These are phyloP conservation scores for Corymbia citriodora DNA, from an alignment of 441 rosid genomes.

Conservation along the genomic window DNA sequence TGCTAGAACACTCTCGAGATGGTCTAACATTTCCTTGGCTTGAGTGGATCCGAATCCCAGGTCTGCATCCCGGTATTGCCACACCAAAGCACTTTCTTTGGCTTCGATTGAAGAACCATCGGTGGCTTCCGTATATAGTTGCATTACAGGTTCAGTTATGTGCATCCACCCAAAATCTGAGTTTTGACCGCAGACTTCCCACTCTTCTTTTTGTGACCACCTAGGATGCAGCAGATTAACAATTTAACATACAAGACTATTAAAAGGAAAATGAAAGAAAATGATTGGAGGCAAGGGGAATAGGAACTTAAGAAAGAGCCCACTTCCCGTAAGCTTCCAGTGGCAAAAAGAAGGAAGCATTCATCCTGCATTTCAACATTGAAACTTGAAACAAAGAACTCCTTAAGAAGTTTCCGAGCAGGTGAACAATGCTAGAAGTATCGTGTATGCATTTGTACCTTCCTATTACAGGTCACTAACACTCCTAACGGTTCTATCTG, in stretches of 20 bases:
- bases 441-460: neutral
- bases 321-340: neutral
- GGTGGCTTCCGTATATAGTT: slow-evolving; percentile 45
- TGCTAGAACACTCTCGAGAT: slow-evolving; percentile 44
- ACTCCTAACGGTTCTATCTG: neutral
- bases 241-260: neutral
- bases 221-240: slow-evolving; percentile 11
- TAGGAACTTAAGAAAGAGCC: neutral
- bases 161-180: slow-evolving; percentile 50
- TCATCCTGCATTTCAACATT: neutral
- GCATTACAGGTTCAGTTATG: slow-evolving; percentile 16
- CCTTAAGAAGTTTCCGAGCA: neutral
- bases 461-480: neutral
- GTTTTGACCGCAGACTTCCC: slow-evolving; percentile 38
- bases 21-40: slow-evolving; percentile 53
- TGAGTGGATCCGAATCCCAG: slow-evolving; percentile 43
- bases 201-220: slow-evolving; percentile 38
- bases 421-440: neutral
- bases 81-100: slow-evolving; percentile 46
- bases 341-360: neutral
- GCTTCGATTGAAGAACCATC: slow-evolving; percentile 46
- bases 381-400: neutral
- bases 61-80: slow-evolving; percentile 48
- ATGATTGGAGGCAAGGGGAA: neutral
- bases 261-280: neutral